Evolutionary conservation across 129 eudicot species (phyloP), one percentile per base, ranked within the genome.

Genomic region (Gnaphalium uliginosum): DNA sequence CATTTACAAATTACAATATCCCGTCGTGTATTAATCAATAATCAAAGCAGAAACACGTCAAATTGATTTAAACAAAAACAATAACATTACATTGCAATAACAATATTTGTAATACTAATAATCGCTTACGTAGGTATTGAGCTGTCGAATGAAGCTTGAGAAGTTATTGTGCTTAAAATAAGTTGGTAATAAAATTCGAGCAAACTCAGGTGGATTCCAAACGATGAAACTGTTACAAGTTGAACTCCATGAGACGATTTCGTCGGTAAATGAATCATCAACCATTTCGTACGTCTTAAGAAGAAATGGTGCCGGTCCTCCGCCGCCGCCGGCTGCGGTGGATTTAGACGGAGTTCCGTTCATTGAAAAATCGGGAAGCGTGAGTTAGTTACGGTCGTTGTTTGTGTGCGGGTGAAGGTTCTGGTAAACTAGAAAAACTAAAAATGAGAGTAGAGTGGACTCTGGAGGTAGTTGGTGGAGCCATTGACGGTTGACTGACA

Each of bases 191-290:
- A 86, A 74, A 33, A 85, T 41, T 13, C 94, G 87, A 39, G 90
- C 83, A 64, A 88, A 88, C 66, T 88, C 94, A 0, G 94, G 94
- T 11, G 94, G 94, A 37, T 88, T 83, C 86, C 94, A 81, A 30
- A 88, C 94, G 53, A 88, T 83, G 65, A 88, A 88, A 78, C 90
- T 88, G 23, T 58, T 83, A 59, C 76, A 54, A 26, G 24, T 68
- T n/a, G 81, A 46, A 30, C 90, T 88, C 94, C 94, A 88, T 17
- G 90, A 86, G 0, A 88, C 90, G 61, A 88, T 83, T 39, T 79
- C 80, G 66, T 86, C 90, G 13, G 90, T 86, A 24, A 82, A 17
- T 56, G 87, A 41, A 62, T 88, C 94, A 32, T 88, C 94, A 48
- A 88, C 85, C 94, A 66, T 66, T 8, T 66, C 53, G 30, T 66